Percentiles rank a stretch among this genome's conserved stretches.
Evolutionary conservation across 1,284 basidiomycete species (phyloP).

Genomic region (Melampsora medusae): DNA sequence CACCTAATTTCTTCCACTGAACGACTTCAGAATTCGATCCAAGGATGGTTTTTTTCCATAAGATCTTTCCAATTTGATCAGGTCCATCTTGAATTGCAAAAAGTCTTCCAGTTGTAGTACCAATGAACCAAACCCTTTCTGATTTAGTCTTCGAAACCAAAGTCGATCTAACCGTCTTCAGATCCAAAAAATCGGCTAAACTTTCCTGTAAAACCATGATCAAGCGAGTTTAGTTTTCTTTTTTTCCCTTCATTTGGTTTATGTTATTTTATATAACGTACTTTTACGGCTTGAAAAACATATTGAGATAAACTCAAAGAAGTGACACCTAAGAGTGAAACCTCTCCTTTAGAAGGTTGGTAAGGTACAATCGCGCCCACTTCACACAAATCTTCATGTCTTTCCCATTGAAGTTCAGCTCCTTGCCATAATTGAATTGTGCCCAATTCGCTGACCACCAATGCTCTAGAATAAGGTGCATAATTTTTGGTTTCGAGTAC

Average conservation of each 20-base stretch:
- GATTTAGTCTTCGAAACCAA: not conserved
- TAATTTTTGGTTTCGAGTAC: constrained; percentile 27
- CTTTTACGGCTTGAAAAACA: not conserved
- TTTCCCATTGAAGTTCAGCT: constrained; percentile 32
- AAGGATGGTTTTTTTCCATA: constrained; percentile 35
- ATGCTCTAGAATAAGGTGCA: constrained; percentile 28
- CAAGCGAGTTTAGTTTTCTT: not conserved
- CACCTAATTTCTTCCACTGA: not conserved
- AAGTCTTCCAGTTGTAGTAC: constrained; percentile 32
- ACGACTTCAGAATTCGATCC: not conserved
- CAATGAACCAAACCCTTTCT: constrained; percentile 35
- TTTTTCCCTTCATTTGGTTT: not conserved
- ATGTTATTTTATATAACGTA: not conserved
- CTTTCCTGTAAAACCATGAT: not conserved
- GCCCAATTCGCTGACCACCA: constrained; percentile 29
- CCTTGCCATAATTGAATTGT: constrained; percentile 44
- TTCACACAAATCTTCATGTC: constrained; percentile 36
- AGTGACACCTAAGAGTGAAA: not conserved
- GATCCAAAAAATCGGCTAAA: not conserved
- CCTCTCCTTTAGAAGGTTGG: not conserved
- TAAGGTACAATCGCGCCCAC: not conserved
- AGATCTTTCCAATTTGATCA: constrained; percentile 6
- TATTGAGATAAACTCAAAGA: constrained; percentile 6
- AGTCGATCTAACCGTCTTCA: not conserved
- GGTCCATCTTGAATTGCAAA: constrained; percentile 28